phyloP scores from a whole-genome alignment of 2,329 filamentous ascomycete genomes.

The Pseudogymnoascus sp. region DNA sequence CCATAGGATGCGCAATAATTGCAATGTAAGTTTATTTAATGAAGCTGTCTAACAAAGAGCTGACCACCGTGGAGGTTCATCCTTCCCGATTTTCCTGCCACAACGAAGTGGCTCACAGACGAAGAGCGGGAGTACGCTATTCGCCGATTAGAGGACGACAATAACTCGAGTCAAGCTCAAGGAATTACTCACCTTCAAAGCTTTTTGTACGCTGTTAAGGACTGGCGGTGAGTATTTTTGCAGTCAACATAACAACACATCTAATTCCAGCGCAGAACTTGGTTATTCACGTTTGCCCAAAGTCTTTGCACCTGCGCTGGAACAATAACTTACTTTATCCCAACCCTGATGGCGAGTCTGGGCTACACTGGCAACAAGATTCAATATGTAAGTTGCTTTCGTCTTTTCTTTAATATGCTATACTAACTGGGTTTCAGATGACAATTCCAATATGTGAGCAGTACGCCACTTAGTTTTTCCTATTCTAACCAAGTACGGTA shows the following conservation, averaged over 20 bases:
- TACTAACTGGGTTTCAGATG: constrained; percentile 8
- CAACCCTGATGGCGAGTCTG: constrained; percentile 3
- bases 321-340: constrained; percentile 13
- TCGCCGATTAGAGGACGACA: constrained; percentile 8
- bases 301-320: constrained; percentile 12
- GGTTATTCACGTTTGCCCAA: constrained; percentile 11
- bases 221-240: constrained; percentile 11
- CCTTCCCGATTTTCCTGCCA: constrained; percentile 14
- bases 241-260: neutral
- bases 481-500: constrained; percentile 7
- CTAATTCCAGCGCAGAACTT: neutral
- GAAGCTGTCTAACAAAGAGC: neutral
- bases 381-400: constrained; percentile 5
- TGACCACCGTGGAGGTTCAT: constrained; percentile 23
- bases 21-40: constrained; percentile 24
- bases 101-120: constrained; percentile 14
- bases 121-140: constrained; percentile 11
- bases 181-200: neutral
- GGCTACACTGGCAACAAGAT: constrained; percentile 11
- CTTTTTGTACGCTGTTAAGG: neutral
- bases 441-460: constrained; percentile 12
- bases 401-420: neutral
- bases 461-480: neutral
- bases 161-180: constrained; percentile 1
- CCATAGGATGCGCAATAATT: constrained; percentile 22